Evolutionary conservation across 257 asterid genomes (phyloP).

Genomic region (Nicotiana obtusifolia): DNA sequence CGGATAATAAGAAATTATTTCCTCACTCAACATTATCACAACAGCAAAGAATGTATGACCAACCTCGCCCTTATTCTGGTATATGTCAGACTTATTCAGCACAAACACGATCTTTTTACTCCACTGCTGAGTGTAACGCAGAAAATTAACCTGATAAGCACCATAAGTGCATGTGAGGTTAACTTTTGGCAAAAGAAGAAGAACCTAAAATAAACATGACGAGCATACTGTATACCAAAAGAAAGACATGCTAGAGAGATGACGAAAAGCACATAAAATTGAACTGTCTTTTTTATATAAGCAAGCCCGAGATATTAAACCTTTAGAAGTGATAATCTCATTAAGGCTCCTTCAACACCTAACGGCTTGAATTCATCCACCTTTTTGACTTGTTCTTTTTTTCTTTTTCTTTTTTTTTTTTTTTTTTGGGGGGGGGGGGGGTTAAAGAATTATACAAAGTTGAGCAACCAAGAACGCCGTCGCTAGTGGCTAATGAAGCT

Average conservation of each 20-base stretch:
- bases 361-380: no score
- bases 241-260: not conserved
- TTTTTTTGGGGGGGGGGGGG: no score
- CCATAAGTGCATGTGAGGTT: constrained; percentile 15
- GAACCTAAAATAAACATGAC: not conserved
- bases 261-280: not conserved
- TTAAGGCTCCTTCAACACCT: no score
- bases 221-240: not conserved
- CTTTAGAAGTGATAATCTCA: not conserved
- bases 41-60: constrained; percentile 19
- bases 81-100: constrained; percentile 86
- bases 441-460: no score
- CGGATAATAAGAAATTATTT: constrained; percentile 7
- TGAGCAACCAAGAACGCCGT: no score
- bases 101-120: constrained; percentile 80
- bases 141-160: constrained; percentile 68
- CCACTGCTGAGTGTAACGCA: constrained; percentile 96
- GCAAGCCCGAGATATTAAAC: not conserved
- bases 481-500: no score
- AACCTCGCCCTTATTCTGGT: constrained; percentile 70
- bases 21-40: constrained; percentile 17
- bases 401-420: no score
- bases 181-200: constrained; percentile 22
- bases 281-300: no score
- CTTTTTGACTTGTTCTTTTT: no score